Base-by-base conservation (phyloP, 306 rosid species). In the Cucumis melo region DNA sequence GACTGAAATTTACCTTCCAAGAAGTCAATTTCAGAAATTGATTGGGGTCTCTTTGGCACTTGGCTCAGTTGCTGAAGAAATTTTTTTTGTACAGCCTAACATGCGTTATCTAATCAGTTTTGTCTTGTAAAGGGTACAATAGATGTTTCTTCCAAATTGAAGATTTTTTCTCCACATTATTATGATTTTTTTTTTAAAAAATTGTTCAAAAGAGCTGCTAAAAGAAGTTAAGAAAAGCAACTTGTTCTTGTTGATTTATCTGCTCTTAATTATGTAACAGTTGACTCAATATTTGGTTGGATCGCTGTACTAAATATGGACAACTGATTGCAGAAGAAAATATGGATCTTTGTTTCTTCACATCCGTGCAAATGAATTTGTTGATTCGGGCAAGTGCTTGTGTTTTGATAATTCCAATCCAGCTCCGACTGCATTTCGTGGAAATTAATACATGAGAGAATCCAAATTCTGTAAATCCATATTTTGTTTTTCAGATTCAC, bases 11-110 rank as follows among this genome's bases (percentile, higher is more conserved):
- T 59, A 59, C 17, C 34, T 59, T 59, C 3, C 6, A 2, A 2
- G 17, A 60, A 60, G 19, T 41, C 16, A 9, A 21, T 17, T 27
- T 73, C 61, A 51, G 44, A 8, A 55, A n/a, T 10, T 21, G 34
- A 42, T 20, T 13, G 65, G 39, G 51, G 36, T 74, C 78, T 56
- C 66, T 34, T 29, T 54, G 50, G 77, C 51, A 20, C 48, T 11
- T 57, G 7, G 32, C 15, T 51, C 29, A n/a, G 50, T 53, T 74
- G 61, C 61, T 23, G 64, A 74, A 54, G 67, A 36, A 36, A 56
- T 0, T 50, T 6, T 57, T 13, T 75, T 57, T 75, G 78, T 75
- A 75, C 78, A 75, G 78, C 23, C 44, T 34, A 57, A 75, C 51
- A 51, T 74, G 48, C 54, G 19, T 38, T 54, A 17, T 71, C 76